Evolutionary conservation across 495 filamentous ascomycete genomes (phyloP).

Genomic region (Neurospora sublineolata): DNA sequence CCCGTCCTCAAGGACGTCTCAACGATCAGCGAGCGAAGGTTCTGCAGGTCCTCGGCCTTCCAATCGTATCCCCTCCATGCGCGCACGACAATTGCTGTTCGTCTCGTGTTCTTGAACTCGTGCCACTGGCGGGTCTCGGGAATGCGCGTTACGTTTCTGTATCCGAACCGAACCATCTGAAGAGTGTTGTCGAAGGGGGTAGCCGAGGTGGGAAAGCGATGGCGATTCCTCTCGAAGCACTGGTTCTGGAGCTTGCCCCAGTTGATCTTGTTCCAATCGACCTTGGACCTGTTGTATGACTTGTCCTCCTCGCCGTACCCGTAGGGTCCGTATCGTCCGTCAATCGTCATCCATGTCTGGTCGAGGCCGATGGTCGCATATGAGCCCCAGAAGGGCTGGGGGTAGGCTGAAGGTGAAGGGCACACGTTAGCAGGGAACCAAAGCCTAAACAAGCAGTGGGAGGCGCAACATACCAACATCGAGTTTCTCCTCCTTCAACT

Average conservation of each 20-base stretch:
- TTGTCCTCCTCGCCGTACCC: constrained; percentile 17
- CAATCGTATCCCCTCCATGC: constrained; percentile 34
- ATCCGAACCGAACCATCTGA: constrained; percentile 14
- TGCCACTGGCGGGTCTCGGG: constrained; percentile 22
- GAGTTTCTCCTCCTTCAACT: constrained; percentile 12
- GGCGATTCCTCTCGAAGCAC: constrained; percentile 54
- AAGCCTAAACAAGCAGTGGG: background rate
- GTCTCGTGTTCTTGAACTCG: constrained; percentile 15
- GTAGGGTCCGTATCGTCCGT: constrained; percentile 22
- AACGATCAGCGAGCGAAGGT: constrained; percentile 44
- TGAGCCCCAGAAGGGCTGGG: constrained; percentile 18
- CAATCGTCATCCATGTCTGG: constrained; percentile 16
- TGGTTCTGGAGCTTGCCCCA: constrained; percentile 68
- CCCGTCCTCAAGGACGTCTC: constrained; percentile 43
- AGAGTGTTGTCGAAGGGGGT: constrained; percentile 13
- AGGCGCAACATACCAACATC: constrained; percentile 11
- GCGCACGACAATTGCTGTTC: constrained; percentile 31
- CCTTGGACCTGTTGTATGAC: constrained; percentile 31
- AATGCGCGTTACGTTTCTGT: constrained; percentile 10
- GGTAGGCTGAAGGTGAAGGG: constrained; percentile 11
- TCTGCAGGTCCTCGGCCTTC: constrained; percentile 28
- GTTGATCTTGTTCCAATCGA: constrained; percentile 60
- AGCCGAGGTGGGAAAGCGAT: constrained; percentile 40
- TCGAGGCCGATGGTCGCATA: constrained; percentile 20
- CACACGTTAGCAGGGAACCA: constrained; percentile 7